phyloP scores from a whole-genome alignment of 2,329 filamentous ascomycete species.

The Pseudogymnoascus sp. region DNA sequence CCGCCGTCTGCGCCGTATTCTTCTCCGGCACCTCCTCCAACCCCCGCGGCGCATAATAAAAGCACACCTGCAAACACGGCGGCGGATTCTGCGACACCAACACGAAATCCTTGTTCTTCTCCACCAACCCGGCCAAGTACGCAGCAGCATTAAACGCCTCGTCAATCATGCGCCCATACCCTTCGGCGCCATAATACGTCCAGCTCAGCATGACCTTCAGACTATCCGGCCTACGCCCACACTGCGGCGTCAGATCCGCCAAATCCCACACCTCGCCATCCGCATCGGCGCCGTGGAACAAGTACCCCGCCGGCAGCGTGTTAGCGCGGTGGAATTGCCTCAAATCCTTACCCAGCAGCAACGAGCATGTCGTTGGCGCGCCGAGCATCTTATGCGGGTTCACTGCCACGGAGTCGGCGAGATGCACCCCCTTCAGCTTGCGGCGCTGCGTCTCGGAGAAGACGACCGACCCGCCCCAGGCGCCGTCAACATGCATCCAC shows the following conservation, averaged over 20 bases:
- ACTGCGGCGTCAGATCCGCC: constrained; percentile 88
- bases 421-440: constrained; percentile 62
- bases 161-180: constrained; percentile 64
- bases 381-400: constrained; percentile 98
- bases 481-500: constrained; percentile 91
- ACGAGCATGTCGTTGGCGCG: constrained; percentile 82
- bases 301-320: constrained; percentile 77
- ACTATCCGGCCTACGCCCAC: constrained; percentile 75
- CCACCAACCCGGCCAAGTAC: constrained; percentile 56
- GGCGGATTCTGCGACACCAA: constrained; percentile 70
- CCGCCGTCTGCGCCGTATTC: constrained; percentile 49
- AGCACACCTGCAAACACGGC: constrained; percentile 89
- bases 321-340: constrained; percentile 73
- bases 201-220: constrained; percentile 84
- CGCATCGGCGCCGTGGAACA: constrained; percentile 57
- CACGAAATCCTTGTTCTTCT: constrained; percentile 50
- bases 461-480: constrained; percentile 78
- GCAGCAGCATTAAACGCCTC: constrained; percentile 63
- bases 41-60: constrained; percentile 67
- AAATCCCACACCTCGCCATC: constrained; percentile 74
- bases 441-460: constrained; percentile 59
- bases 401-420: constrained; percentile 74
- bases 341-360: constrained; percentile 72
- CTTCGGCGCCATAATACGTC: constrained; percentile 75
- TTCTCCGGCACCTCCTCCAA: constrained; percentile 33